A percentile compares a stretch with the other conserved stretches of the same genome.
phyloP scores from a whole-genome alignment of 495 filamentous ascomycete species.

The Staphylotrichum tortipilum region DNA sequence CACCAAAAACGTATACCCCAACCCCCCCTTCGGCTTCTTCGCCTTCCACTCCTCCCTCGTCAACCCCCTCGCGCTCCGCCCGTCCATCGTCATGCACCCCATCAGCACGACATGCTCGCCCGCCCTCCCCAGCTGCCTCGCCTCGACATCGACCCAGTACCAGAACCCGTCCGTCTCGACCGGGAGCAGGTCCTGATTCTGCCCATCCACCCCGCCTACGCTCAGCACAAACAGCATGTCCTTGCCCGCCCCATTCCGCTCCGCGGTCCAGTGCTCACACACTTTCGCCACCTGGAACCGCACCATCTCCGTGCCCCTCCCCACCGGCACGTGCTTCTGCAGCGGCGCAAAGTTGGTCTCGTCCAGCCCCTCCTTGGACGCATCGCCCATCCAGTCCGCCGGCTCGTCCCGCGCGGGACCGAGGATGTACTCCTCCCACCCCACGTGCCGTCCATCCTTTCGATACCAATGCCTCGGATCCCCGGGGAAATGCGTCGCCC shows the following conservation, averaged over 20 bases:
- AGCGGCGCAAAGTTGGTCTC: conserved; percentile 52
- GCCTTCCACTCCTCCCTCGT: conserved; percentile 54
- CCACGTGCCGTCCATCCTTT: conserved; percentile 35
- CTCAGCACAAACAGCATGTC: conserved; percentile 58
- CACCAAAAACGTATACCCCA: conserved; percentile 53
- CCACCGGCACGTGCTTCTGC: conserved; percentile 48
- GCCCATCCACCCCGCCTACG: conserved; percentile 57
- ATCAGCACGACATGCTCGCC: conserved; percentile 58
- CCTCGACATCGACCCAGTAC: conserved; percentile 67
- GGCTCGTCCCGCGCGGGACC: conserved; percentile 38
- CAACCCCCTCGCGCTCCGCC: conserved; percentile 58
- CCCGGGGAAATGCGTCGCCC: conserved; percentile 64
- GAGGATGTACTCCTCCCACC: conserved; percentile 73
- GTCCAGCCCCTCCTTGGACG: conserved; percentile 54
- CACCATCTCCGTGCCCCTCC: conserved; percentile 24
- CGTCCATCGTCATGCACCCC: conserved; percentile 55
- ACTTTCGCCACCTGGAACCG: conserved; percentile 68
- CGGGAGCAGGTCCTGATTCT: conserved; percentile 58
- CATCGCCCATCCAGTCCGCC: conserved; percentile 43
- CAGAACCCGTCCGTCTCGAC: conserved; percentile 54
- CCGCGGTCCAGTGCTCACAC: conserved; percentile 71
- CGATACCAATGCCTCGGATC: conserved; percentile 63
- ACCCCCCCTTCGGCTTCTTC: conserved; percentile 50
- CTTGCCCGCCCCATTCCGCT: conserved; percentile 52
- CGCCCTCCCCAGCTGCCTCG: conserved; percentile 54